phyloP scores from a whole-genome alignment of 2,329 filamentous ascomycete genomes.

The Intubia oerlemansii region DNA sequence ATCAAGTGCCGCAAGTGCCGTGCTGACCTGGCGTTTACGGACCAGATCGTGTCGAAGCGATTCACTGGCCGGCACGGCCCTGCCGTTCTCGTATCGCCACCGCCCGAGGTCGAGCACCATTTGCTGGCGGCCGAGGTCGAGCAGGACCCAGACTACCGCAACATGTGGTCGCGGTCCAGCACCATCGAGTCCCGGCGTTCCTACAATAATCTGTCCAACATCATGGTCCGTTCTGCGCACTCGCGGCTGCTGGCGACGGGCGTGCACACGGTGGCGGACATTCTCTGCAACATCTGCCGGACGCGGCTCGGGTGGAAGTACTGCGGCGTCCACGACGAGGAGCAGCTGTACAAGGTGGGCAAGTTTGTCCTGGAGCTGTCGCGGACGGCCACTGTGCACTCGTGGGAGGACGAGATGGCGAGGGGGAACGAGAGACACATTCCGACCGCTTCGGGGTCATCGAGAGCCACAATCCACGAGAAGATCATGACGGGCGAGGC shows the following conservation, averaged over 20 bases:
- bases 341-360: constrained; percentile 45
- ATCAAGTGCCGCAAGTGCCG: constrained; percentile 37
- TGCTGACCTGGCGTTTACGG: constrained; percentile 35
- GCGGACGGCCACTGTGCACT: too few relatives aligned
- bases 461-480: too few relatives aligned
- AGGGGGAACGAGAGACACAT: too few relatives aligned
- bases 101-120: constrained; percentile 3
- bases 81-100: constrained; percentile 33
- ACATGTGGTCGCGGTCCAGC: too few relatives aligned
- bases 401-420: too few relatives aligned
- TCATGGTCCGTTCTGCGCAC: constrained; percentile 11
- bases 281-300: constrained; percentile 32
- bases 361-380: constrained; percentile 47
- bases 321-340: constrained; percentile 34
- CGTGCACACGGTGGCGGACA: constrained; percentile 41
- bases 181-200: background rate
- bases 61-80: constrained; percentile 45
- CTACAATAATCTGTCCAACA: constrained; percentile 23
- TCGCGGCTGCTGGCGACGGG: constrained; percentile 45
- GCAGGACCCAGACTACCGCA: background rate
- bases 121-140: constrained; percentile 4
- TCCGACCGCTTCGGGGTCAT: too few relatives aligned
- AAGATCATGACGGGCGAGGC: too few relatives aligned
- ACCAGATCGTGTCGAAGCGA: constrained; percentile 42
- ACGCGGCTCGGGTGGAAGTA: constrained; percentile 47